phyloP scores from a whole-genome alignment of 2,329 filamentous ascomycete species.

The Ploettnerulaceae sp. region DNA sequence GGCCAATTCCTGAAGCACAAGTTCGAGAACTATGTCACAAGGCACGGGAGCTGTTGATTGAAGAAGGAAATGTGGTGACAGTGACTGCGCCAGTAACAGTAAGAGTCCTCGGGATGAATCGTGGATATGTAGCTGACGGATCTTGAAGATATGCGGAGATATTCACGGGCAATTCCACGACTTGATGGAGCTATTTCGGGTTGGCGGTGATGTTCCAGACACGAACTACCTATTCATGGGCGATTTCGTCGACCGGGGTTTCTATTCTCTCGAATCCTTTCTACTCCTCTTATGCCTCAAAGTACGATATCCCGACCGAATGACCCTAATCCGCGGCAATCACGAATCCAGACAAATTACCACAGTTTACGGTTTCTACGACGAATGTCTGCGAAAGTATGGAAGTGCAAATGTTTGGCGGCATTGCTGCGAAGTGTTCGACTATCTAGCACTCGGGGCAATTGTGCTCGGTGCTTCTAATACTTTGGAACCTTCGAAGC shows the following conservation, averaged over 20 bases:
- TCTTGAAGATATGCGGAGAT: slow-evolving; percentile 77
- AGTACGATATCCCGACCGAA: slow-evolving; percentile 94
- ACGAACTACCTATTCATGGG: slow-evolving; percentile 98
- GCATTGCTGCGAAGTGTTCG: slow-evolving; percentile 96
- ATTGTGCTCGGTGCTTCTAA: slow-evolving; percentile 88
- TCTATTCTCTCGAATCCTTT: slow-evolving; percentile 97
- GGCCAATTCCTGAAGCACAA: slow-evolving; percentile 90
- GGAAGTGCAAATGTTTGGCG: slow-evolving; percentile 95
- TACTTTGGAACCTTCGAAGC: slow-evolving; percentile 46
- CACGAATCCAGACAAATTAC: slow-evolving; percentile 97
- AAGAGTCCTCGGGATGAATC: slow-evolving; percentile 25
- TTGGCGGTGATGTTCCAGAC: slow-evolving; percentile 89
- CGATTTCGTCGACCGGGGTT: slow-evolving; percentile 96
- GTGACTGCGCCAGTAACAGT: slow-evolving; percentile 93
- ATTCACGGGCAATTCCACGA: slow-evolving; percentile 97
- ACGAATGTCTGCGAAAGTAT: slow-evolving; percentile 94
- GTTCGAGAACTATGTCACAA: slow-evolving; percentile 98
- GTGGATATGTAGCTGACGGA: slow-evolving; percentile 16
- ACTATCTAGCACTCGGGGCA: slow-evolving; percentile 96
- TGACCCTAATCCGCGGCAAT: slow-evolving; percentile 92
- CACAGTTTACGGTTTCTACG: slow-evolving; percentile 96
- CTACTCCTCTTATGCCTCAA: slow-evolving; percentile 92
- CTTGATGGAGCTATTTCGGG: slow-evolving; percentile 92
- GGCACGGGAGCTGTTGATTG: slow-evolving; percentile 89
- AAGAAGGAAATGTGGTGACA: slow-evolving; percentile 95